These are phyloP conservation scores for Fusarium sp. DNA, from an alignment of 2,329 filamentous ascomycete genomes.

Conservation along the genomic window DNA sequence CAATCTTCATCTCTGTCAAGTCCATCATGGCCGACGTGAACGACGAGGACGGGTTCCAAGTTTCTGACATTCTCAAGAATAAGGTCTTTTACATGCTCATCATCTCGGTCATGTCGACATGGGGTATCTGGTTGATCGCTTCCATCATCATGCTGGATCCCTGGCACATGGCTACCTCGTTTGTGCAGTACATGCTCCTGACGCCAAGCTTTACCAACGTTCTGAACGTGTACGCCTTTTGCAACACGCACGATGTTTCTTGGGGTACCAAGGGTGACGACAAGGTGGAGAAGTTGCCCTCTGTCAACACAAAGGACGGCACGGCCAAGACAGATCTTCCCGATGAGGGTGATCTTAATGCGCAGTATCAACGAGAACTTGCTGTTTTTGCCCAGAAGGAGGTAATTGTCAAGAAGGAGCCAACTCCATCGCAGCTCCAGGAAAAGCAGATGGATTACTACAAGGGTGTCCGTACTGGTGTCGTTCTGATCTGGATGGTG, in stretches of 20 bases:
- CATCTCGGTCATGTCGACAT: slow-evolving; percentile 91
- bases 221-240: slow-evolving; percentile 98
- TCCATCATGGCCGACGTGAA: slow-evolving; percentile 80
- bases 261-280: slow-evolving; percentile 92
- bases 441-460: slow-evolving; percentile 99
- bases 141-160: slow-evolving; percentile 97
- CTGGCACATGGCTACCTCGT: slow-evolving; percentile 99
- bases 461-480: slow-evolving; percentile 91
- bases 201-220: slow-evolving; percentile 98
- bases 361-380: slow-evolving; percentile 91
- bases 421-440: slow-evolving; percentile 65
- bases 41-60: slow-evolving; percentile 71
- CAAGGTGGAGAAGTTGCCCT: slow-evolving; percentile 90
- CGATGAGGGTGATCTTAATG: slow-evolving; percentile 94
- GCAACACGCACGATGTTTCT: slow-evolving; percentile 46
- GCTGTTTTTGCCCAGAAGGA: slow-evolving; percentile 79
- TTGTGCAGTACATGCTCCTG: slow-evolving; percentile 93
- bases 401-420: slow-evolving; percentile 75
- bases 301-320: slow-evolving; percentile 89
- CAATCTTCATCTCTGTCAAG: slow-evolving; percentile 91
- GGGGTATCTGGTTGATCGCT: slow-evolving; percentile 90
- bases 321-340: slow-evolving; percentile 93
- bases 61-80: slow-evolving; percentile 84
- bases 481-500: slow-evolving; percentile 96
- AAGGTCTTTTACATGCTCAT: slow-evolving; percentile 93